phyloP scores from a whole-genome alignment of 768 basidiomycete genomes.

The Suillus bovinus region DNA sequence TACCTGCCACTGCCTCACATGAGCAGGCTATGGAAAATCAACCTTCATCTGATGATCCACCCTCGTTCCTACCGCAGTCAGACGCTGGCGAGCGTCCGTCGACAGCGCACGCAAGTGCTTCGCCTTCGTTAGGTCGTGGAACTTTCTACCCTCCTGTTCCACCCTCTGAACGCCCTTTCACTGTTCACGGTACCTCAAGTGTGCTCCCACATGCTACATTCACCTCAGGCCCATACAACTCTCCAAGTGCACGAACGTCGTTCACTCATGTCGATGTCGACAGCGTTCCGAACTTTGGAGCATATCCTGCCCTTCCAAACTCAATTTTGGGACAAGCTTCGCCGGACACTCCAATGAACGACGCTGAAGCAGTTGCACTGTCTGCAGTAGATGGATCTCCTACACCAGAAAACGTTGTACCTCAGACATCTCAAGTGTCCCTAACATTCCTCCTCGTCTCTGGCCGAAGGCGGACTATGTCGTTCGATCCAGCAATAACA shows the following conservation, averaged over 20 bases:
- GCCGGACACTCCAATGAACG: constrained; percentile 11
- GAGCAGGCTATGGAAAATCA: constrained; percentile 5
- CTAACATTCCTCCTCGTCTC: constrained; percentile 75
- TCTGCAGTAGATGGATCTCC: constrained; percentile 9
- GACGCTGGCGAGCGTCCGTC: constrained; percentile 30
- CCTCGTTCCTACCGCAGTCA: constrained; percentile 23
- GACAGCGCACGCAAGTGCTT: constrained; percentile 27
- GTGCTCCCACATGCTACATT: constrained; percentile 2
- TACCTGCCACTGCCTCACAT: not conserved
- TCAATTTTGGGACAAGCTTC: not conserved
- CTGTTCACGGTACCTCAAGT: constrained; percentile 16
- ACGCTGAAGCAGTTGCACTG: constrained; percentile 10
- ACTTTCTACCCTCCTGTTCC: constrained; percentile 7
- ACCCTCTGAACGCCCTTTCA: constrained; percentile 22
- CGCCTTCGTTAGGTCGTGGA: constrained; percentile 13
- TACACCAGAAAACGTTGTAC: constrained; percentile 30
- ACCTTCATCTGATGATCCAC: constrained; percentile 11
- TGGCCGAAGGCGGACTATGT: constrained; percentile 66
- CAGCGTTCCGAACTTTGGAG: constrained; percentile 17
- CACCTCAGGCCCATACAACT: constrained; percentile 26
- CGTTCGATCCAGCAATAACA: constrained; percentile 74
- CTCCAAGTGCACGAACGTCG: constrained; percentile 52
- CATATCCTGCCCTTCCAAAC: constrained; percentile 23
- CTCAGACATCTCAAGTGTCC: constrained; percentile 62
- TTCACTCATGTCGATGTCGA: constrained; percentile 51